A percentile compares a stretch with the other conserved stretches of the same genome.
These are phyloP conservation scores for Suillus fuscotomentosus DNA, from an alignment of 768 basidiomycete genomes.

Conservation along the genomic window DNA sequence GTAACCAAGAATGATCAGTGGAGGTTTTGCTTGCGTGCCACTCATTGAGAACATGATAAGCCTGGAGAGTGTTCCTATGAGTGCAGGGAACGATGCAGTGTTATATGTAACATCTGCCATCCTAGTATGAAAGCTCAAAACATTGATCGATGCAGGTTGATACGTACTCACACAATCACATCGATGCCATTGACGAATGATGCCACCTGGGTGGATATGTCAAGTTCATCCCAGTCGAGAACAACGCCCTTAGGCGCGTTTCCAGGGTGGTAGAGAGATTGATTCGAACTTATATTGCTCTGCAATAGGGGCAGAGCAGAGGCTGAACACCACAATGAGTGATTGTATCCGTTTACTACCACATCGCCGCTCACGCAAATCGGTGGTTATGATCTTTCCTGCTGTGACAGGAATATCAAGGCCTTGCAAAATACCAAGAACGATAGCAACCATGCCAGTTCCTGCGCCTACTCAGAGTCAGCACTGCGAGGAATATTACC, in stretches of 20 bases:
- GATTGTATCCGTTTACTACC: neutral
- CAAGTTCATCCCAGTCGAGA: constrained; percentile 77
- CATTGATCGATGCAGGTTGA: neutral
- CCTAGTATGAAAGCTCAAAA: constrained; percentile 35
- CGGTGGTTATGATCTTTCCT: constrained; percentile 57
- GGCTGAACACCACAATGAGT: constrained; percentile 40
- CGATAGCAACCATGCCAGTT: constrained; percentile 77
- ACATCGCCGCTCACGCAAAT: constrained; percentile 55
- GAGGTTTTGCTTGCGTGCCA: constrained; percentile 27
- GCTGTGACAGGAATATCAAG: constrained; percentile 18
- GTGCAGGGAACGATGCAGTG: constrained; percentile 76
- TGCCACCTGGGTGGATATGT: constrained; percentile 45
- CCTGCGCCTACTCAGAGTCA: constrained; percentile 62
- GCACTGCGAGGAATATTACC: neutral
- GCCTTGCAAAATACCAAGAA: constrained; percentile 57
- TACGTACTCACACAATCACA: constrained; percentile 60
- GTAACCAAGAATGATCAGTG: constrained; percentile 72
- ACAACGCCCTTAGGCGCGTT: constrained; percentile 32
- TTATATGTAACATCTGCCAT: constrained; percentile 96
- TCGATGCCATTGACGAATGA: constrained; percentile 45
- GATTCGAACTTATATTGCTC: constrained; percentile 60
- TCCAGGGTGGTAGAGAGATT: constrained; percentile 30
- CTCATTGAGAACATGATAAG: constrained; percentile 36
- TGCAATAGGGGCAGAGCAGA: constrained; percentile 80
- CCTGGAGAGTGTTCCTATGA: constrained; percentile 62